A percentile compares a stretch with the other conserved stretches of the same genome.
These are phyloP conservation scores for Hypoxylon sp. DNA, from an alignment of 2,329 filamentous ascomycete species.

Conservation along the genomic window DNA sequence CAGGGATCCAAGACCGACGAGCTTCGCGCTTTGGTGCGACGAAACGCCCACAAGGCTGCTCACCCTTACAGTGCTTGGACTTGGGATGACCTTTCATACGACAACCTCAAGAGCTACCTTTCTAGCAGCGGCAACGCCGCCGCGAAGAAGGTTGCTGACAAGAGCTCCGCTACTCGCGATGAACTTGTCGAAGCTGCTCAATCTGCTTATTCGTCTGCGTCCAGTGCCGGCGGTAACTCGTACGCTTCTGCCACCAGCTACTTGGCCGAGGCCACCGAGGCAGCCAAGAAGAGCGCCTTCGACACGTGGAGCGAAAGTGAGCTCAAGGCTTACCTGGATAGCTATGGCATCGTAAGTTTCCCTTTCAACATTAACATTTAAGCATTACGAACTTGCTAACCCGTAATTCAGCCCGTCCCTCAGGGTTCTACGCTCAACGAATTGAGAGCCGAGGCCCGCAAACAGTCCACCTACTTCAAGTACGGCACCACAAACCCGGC, in stretches of 20 bases:
- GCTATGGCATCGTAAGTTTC: constrained; percentile 75
- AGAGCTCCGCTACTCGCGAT: constrained; percentile 77
- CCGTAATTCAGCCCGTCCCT: constrained; percentile 62
- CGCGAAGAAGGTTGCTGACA: constrained; percentile 72
- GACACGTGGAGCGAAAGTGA: constrained; percentile 81
- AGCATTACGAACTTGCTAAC: neutral
- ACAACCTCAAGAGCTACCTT: constrained; percentile 76
- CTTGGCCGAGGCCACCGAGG: constrained; percentile 74
- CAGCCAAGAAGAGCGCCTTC: constrained; percentile 76
- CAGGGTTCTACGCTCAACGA: constrained; percentile 79
- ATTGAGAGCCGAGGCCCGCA: constrained; percentile 78
- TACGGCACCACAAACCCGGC: constrained; percentile 79
- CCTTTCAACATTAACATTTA: neutral
- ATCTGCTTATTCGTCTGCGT: constrained; percentile 72
- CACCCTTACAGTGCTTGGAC: constrained; percentile 80
- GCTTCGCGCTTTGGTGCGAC: constrained; percentile 80
- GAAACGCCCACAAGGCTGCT: constrained; percentile 78
- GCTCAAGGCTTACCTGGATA: constrained; percentile 84
- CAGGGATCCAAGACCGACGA: constrained; percentile 80
- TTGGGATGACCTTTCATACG: constrained; percentile 81
- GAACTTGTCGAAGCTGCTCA: constrained; percentile 78
- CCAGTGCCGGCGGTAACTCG: constrained; percentile 67
- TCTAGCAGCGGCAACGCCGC: constrained; percentile 66
- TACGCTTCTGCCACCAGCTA: constrained; percentile 81
- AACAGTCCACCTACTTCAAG: constrained; percentile 81